A percentile compares a stretch with the other conserved stretches of the same genome.
phyloP scores from a whole-genome alignment of 805 yeast species.

The Candida adriatica region DNA sequence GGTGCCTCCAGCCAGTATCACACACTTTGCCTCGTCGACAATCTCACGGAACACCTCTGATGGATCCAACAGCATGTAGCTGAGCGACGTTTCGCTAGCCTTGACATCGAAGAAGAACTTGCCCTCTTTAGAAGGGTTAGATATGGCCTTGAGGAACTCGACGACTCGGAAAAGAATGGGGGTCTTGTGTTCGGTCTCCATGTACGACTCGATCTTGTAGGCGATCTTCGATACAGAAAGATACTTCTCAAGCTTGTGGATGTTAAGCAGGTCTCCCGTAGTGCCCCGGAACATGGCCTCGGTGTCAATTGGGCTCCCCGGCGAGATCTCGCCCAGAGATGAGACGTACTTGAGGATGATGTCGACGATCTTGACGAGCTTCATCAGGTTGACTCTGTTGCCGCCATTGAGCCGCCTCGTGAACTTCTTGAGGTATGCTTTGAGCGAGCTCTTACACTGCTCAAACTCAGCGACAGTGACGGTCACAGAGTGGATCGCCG shows the following conservation, averaged over 20 bases:
- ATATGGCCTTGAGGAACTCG: constrained; percentile 54
- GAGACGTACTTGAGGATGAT: constrained; percentile 43
- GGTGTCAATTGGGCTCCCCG: constrained; percentile 49
- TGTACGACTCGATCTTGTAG: constrained; percentile 71
- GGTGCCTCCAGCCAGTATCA: constrained; percentile 88
- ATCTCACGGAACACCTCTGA: constrained; percentile 61
- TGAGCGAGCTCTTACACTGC: constrained; percentile 40
- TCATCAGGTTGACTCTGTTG: constrained; percentile 63
- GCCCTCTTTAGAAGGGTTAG: constrained; percentile 78
- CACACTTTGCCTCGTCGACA: constrained; percentile 57
- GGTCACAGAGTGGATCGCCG: constrained; percentile 57
- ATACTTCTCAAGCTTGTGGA: constrained; percentile 60
- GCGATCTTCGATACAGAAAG: constrained; percentile 68
- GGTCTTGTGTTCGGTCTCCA: constrained; percentile 28
- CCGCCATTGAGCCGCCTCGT: constrained; percentile 58
- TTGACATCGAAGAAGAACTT: constrained; percentile 57
- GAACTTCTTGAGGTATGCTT: constrained; percentile 52
- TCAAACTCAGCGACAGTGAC: constrained; percentile 45
- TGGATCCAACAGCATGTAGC: constrained; percentile 77
- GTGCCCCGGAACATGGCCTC: constrained; percentile 49
- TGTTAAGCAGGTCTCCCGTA: constrained; percentile 64
- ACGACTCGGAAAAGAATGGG: constrained; percentile 51
- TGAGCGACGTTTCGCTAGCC: constrained; percentile 30
- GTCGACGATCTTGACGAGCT: constrained; percentile 50
- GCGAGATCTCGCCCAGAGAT: constrained; percentile 25